Evolutionary conservation across 2,329 filamentous ascomycete species (phyloP).

Genomic region (Arthrobotrys pseudoclavata): DNA sequence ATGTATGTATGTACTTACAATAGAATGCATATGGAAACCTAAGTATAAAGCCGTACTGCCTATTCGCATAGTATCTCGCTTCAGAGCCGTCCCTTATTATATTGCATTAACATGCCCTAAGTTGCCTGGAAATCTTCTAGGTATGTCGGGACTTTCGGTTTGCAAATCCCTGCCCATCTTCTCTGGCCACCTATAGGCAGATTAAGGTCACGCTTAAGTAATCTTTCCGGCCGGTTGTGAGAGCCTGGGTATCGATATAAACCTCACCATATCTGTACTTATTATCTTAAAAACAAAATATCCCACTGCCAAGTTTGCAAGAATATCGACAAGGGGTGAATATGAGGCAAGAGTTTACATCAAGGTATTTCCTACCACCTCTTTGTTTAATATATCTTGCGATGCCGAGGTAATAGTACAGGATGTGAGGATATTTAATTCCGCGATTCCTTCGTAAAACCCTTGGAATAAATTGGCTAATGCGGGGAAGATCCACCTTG

Average conservation of each 20-base stretch:
- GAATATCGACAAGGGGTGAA: constrained; percentile 1
- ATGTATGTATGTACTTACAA: background rate
- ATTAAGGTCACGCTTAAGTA: constrained; percentile 47
- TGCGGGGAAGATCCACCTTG: constrained; percentile 51
- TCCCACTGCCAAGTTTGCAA: constrained; percentile 44
- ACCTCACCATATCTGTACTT: constrained; percentile 18
- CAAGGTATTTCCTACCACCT: constrained; percentile 38
- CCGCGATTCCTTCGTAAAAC: constrained; percentile 10
- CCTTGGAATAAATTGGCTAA: constrained; percentile 49
- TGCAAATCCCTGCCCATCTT: constrained; percentile 28
- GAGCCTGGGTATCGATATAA: constrained; percentile 27
- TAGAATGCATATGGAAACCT: constrained; percentile 10
- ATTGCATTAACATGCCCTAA: constrained; percentile 42
- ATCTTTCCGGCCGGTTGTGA: constrained; percentile 32
- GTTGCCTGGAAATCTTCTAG: constrained; percentile 45
- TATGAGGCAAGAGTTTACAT: background rate
- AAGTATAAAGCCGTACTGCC: constrained; percentile 39
- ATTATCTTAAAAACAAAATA: constrained; percentile 35
- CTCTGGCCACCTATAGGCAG: constrained; percentile 17
- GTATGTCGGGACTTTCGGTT: constrained; percentile 55
- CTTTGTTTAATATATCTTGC: constrained; percentile 27
- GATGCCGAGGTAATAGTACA: constrained; percentile 30
- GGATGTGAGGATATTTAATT: constrained; percentile 24
- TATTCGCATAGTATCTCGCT: constrained; percentile 39
- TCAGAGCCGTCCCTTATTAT: constrained; percentile 31